phyloP scores from a whole-genome alignment of 2,329 filamentous ascomycete genomes.

The Diaporthe aspalathi region DNA sequence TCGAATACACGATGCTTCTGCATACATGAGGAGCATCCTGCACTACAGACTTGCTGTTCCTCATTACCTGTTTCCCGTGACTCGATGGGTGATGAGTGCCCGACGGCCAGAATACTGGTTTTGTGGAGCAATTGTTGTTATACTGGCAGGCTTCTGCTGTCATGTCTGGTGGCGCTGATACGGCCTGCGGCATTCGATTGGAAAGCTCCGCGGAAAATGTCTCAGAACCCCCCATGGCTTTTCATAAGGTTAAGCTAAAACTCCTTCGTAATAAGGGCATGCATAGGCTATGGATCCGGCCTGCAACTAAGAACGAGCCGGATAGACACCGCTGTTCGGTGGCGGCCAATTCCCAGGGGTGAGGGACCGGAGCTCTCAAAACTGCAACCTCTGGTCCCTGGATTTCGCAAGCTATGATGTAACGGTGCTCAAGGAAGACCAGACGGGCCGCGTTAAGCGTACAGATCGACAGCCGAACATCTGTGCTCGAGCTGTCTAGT shows the following conservation, averaged over 20 bases:
- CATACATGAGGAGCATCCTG: no score
- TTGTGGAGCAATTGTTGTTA: no score
- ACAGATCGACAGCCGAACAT: neutral
- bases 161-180: neutral
- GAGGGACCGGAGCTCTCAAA: neutral
- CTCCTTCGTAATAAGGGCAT: neutral
- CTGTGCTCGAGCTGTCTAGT: conserved; percentile 21
- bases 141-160: neutral
- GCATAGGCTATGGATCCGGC: neutral
- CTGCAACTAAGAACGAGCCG: neutral
- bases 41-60: no score
- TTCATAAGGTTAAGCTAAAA: neutral
- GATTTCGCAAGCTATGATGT: conserved; percentile 8
- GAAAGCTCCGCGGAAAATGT: neutral
- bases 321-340: neutral
- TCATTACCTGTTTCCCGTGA: no score
- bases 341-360: neutral
- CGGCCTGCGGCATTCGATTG: neutral
- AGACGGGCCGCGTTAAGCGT: conserved; percentile 2
- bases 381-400: neutral
- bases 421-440: neutral
- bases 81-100: no score
- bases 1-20: neutral
- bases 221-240: neutral
- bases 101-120: no score